Conservation (phyloP, 306 rosid species). For the Trifolium repens region DNA sequence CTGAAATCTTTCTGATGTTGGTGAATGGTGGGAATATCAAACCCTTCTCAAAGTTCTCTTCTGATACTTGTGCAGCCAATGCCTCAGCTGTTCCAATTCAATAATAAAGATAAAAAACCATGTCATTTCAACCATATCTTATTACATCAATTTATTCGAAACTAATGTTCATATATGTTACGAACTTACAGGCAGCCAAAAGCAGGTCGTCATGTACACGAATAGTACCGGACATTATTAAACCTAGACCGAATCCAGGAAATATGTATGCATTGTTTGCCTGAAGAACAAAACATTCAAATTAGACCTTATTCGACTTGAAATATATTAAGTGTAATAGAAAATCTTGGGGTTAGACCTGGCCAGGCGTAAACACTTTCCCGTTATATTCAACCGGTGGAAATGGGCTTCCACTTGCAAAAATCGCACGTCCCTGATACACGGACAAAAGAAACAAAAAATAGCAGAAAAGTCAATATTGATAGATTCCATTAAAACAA, state of each 20-base stretch:
- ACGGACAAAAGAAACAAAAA: background rate
- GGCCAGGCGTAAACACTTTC: constrained; percentile 78
- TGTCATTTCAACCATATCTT: background rate
- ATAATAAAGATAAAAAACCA: background rate
- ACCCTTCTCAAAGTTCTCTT: constrained; percentile 79
- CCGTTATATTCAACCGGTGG: constrained; percentile 73
- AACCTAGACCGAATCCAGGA: constrained; percentile 92
- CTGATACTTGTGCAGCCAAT: constrained; percentile 73
- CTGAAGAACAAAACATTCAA: constrained; percentile 51
- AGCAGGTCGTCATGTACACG: constrained; percentile 95
- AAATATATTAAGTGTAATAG: background rate
- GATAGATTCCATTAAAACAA: constrained; percentile 5
- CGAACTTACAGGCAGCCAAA: constrained; percentile 92
- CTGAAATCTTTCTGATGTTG: constrained; percentile 93
- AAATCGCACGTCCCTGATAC: constrained; percentile 82
- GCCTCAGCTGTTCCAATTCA: constrained; percentile 81
- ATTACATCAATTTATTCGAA: background rate
- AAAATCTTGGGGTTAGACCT: constrained; percentile 57
- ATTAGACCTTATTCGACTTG: constrained; percentile 36
- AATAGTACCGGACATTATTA: constrained; percentile 91
- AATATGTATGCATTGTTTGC: constrained; percentile 95
- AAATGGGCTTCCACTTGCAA: constrained; percentile 95
- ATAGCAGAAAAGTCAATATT: background rate
- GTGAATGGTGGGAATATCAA: constrained; percentile 88
- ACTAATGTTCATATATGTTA: background rate